phyloP scores from a whole-genome alignment of 1,284 basidiomycete genomes.

The Cryptococcus neoformans region DNA sequence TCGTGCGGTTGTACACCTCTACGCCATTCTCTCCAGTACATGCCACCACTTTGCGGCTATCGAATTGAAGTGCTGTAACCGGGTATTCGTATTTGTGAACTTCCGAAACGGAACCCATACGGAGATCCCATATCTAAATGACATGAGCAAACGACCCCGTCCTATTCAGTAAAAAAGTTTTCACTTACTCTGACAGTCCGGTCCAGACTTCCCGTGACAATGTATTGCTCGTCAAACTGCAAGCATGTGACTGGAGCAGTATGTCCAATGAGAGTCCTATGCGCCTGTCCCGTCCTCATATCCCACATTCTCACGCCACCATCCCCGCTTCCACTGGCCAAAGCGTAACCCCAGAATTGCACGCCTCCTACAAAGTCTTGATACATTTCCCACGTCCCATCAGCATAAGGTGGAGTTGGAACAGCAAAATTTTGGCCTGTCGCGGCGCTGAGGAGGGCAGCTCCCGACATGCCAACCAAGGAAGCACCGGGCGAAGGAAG shows the following conservation, averaged over 20 bases:
- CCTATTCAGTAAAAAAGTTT: background rate
- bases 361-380: slow-evolving; percentile 96
- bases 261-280: slow-evolving; percentile 89
- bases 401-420: slow-evolving; percentile 80
- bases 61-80: slow-evolving; percentile 91
- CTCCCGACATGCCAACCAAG: slow-evolving; percentile 35
- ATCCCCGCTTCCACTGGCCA: slow-evolving; percentile 95
- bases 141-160: slow-evolving; percentile 2
- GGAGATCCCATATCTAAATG: slow-evolving; percentile 88
- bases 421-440: slow-evolving; percentile 66
- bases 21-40: slow-evolving; percentile 92
- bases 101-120: slow-evolving; percentile 82
- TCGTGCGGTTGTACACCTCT: slow-evolving; percentile 95
- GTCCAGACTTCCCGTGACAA: slow-evolving; percentile 88
- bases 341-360: slow-evolving; percentile 98
- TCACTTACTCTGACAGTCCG: slow-evolving; percentile 78
- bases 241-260: slow-evolving; percentile 90
- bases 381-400: slow-evolving; percentile 91
- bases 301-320: slow-evolving; percentile 99
- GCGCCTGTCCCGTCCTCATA: slow-evolving; percentile 97
- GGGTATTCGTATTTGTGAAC: slow-evolving; percentile 88
- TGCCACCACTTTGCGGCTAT: slow-evolving; percentile 88
- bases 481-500: slow-evolving; percentile 38
- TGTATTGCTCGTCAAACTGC: slow-evolving; percentile 95
- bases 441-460: slow-evolving; percentile 52